Conservation (phyloP, 2,329 filamentous ascomycete genomes). For the Colletotrichum brevisporum region DNA sequence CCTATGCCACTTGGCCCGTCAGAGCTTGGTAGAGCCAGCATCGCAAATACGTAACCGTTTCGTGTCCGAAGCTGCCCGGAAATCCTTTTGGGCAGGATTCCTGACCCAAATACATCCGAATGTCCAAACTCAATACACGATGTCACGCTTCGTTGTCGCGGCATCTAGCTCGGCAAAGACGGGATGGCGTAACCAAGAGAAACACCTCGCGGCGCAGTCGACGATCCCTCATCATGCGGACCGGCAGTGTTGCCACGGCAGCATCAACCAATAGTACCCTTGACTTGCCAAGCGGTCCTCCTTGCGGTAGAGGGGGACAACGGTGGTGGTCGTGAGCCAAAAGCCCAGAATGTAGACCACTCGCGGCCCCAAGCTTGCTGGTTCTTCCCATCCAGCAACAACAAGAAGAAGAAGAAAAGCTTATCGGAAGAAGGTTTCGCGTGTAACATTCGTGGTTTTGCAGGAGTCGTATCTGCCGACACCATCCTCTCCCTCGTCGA, state of each 20-base stretch:
- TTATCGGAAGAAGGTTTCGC: slow-evolving; percentile 23
- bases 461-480: slow-evolving; percentile 25
- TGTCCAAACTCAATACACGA: slow-evolving; percentile 16
- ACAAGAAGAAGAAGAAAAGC: not conserved
- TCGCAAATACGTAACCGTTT: too few species aligned
- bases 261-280: slow-evolving; percentile 9
- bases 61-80: too few species aligned
- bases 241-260: not conserved
- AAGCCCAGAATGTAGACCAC: not conserved
- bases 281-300: not conserved
- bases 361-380: slow-evolving; percentile 4
- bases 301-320: too few species aligned
- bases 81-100: too few species aligned
- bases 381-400: not conserved
- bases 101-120: not conserved
- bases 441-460: slow-evolving; percentile 36
- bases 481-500: not conserved
- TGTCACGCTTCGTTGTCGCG: not conserved
- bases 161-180: not conserved
- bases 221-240: not conserved
- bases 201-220: not conserved
- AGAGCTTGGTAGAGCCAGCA: too few species aligned
- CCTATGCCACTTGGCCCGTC: too few species aligned
- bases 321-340: not conserved
- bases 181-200: slow-evolving; percentile 10